These are phyloP conservation scores for Sphaerulina musiva DNA, from an alignment of 2,329 filamentous ascomycete genomes.

Conservation along the genomic window DNA sequence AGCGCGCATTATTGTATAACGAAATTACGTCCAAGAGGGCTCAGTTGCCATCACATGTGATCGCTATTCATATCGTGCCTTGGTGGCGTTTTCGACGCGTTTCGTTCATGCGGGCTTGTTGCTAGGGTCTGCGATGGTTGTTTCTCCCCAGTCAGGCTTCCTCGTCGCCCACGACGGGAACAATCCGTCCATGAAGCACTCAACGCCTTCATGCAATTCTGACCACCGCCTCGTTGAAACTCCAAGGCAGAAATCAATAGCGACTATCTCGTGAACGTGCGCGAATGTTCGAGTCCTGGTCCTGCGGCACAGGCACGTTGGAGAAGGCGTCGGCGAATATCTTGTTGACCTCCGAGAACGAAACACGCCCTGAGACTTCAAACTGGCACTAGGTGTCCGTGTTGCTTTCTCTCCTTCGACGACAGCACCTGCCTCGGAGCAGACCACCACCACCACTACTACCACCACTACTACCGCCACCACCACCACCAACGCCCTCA, in stretches of 20 bases:
- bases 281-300: background rate
- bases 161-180: background rate
- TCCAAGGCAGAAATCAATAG: background rate
- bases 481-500: background rate
- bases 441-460: background rate
- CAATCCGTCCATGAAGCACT: background rate
- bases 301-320: background rate
- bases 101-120: slow-evolving; percentile 1
- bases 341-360: background rate
- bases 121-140: slow-evolving; percentile 1
- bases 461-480: background rate
- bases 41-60: background rate
- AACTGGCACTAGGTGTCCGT: background rate
- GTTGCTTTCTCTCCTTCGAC: background rate
- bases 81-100: background rate
- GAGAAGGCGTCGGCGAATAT: background rate
- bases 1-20: slow-evolving; percentile 3
- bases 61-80: background rate
- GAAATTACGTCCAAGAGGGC: background rate
- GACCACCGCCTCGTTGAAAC: background rate
- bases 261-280: background rate
- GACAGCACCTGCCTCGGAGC: background rate
- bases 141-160: background rate
- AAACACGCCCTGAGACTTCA: background rate
- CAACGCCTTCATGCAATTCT: background rate